Evolutionary conservation across 2,329 filamentous ascomycete genomes (phyloP).

Genomic region (Stachybotrys elegans): DNA sequence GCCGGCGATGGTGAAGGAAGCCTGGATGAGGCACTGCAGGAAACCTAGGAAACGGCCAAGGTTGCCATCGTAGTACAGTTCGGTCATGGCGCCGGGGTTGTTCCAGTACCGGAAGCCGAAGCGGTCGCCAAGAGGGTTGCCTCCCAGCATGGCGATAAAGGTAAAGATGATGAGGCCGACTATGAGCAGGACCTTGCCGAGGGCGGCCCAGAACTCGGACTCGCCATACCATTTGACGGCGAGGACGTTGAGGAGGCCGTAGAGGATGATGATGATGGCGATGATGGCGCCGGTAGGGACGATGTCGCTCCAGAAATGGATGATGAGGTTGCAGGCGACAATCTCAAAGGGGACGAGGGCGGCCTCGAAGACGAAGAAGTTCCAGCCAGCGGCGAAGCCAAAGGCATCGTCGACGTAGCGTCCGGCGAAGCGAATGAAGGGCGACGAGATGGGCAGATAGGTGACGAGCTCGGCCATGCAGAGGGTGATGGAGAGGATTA

Average conservation of each 20-base stretch:
- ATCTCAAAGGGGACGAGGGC: slow-evolving; percentile 64
- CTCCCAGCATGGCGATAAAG: slow-evolving; percentile 78
- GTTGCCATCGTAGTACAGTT: slow-evolving; percentile 56
- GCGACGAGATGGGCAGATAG: slow-evolving; percentile 70
- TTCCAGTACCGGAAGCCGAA: slow-evolving; percentile 68
- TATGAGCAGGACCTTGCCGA: slow-evolving; percentile 69
- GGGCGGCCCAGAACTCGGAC: slow-evolving; percentile 69
- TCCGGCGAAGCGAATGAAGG: slow-evolving; percentile 73
- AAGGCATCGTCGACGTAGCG: slow-evolving; percentile 72
- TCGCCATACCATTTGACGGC: slow-evolving; percentile 73
- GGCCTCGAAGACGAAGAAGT: slow-evolving; percentile 68
- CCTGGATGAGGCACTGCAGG: slow-evolving; percentile 67
- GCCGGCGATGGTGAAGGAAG: slow-evolving; percentile 62
- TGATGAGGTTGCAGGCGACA: slow-evolving; percentile 58
- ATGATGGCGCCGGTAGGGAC: slow-evolving; percentile 59
- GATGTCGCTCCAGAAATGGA: slow-evolving; percentile 57
- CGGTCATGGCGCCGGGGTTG: slow-evolving; percentile 64
- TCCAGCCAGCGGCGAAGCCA: slow-evolving; percentile 68
- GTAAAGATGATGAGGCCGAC: slow-evolving; percentile 70
- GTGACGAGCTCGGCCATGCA: slow-evolving; percentile 73
- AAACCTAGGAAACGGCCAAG: slow-evolving; percentile 75
- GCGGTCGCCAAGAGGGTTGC: slow-evolving; percentile 66
- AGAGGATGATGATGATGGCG: slow-evolving; percentile 42
- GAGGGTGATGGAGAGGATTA: slow-evolving; percentile 56
- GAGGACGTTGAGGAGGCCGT: slow-evolving; percentile 61